Evolutionary conservation across 2,329 filamentous ascomycete genomes (phyloP).

Genomic region (Pyrenophora graminea): DNA sequence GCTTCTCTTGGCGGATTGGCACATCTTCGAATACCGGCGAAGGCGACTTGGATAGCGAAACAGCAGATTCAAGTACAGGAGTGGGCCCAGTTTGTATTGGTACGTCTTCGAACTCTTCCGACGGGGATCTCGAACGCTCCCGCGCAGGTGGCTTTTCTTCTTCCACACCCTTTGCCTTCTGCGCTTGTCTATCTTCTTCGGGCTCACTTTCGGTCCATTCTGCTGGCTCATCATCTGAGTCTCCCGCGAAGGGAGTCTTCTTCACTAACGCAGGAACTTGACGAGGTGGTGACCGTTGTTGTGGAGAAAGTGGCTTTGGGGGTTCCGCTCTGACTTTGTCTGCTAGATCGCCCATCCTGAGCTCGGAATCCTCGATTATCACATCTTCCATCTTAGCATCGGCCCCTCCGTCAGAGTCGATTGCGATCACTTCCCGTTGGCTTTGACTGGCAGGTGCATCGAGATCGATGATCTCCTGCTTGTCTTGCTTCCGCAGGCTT

Average conservation of each 20-base stretch:
- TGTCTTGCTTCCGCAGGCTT: conserved; percentile 61
- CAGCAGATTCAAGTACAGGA: conserved; percentile 22
- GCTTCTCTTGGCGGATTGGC: conserved; percentile 23
- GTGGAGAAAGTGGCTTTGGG: conserved; percentile 34
- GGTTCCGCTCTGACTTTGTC: conserved; percentile 51
- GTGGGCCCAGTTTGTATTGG: conserved; percentile 15
- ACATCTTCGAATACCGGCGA: conserved; percentile 60
- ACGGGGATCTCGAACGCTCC: conserved; percentile 45
- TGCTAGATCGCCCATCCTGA: conserved; percentile 51
- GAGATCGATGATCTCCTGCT: conserved; percentile 53
- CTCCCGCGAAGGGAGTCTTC: conserved; percentile 30
- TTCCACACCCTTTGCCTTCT: neutral
- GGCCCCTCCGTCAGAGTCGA: conserved; percentile 65
- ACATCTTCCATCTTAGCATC: conserved; percentile 41
- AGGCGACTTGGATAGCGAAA: conserved; percentile 43
- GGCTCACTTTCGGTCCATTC: conserved; percentile 62
- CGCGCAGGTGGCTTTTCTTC: conserved; percentile 35
- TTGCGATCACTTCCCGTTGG: conserved; percentile 61
- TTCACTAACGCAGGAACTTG: conserved; percentile 24
- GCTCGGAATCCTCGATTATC: conserved; percentile 31
- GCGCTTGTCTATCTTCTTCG: conserved; percentile 25
- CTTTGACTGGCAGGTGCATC: conserved; percentile 49
- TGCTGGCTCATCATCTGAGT: conserved; percentile 47
- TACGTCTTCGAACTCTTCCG: conserved; percentile 58
- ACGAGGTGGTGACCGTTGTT: conserved; percentile 23